A percentile compares a stretch with the other conserved stretches of the same genome.
phyloP scores from a whole-genome alignment of 2,329 filamentous ascomycete species.

The Cytospora piceae region DNA sequence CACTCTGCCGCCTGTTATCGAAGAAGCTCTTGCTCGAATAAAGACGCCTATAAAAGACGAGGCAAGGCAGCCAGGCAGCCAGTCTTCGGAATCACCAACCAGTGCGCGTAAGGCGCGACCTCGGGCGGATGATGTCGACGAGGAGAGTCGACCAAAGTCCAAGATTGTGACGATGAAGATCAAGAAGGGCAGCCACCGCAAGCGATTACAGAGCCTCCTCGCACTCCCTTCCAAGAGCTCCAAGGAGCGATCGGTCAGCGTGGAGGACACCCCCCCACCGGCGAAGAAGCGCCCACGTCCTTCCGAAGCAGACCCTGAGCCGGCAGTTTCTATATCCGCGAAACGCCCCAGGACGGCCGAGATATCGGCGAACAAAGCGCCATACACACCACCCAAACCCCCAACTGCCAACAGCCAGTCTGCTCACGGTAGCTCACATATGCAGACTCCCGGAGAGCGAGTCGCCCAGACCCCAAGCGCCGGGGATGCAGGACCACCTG shows the following conservation, averaged over 20 bases:
- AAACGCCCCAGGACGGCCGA: conserved; percentile 52
- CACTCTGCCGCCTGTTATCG: conserved; percentile 56
- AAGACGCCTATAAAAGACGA: conserved; percentile 37
- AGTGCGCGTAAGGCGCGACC: conserved; percentile 43
- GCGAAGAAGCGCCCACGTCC: conserved; percentile 56
- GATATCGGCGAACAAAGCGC: conserved; percentile 42
- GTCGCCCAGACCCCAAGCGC: conserved; percentile 46
- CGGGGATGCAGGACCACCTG: conserved; percentile 44
- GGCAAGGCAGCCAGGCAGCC: conserved; percentile 31
- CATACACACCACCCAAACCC: conserved; percentile 56
- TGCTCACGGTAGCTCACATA: conserved; percentile 57
- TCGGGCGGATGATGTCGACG: conserved; percentile 38
- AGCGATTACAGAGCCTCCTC: conserved; percentile 51
- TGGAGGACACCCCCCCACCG: conserved; percentile 44
- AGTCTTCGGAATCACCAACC: conserved; percentile 40
- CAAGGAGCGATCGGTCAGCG: conserved; percentile 48
- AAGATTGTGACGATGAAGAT: conserved; percentile 53
- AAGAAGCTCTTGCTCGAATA: conserved; percentile 49
- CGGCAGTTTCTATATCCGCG: conserved; percentile 35
- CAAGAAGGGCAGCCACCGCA: conserved; percentile 47
- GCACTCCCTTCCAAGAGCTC: conserved; percentile 45
- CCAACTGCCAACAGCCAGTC: conserved; percentile 57
- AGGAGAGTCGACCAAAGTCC: conserved; percentile 35
- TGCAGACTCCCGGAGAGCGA: conserved; percentile 53
- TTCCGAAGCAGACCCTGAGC: conserved; percentile 40